Conservation (phyloP, 2,329 filamentous ascomycete species). For the Lecanicillium sp. region DNA sequence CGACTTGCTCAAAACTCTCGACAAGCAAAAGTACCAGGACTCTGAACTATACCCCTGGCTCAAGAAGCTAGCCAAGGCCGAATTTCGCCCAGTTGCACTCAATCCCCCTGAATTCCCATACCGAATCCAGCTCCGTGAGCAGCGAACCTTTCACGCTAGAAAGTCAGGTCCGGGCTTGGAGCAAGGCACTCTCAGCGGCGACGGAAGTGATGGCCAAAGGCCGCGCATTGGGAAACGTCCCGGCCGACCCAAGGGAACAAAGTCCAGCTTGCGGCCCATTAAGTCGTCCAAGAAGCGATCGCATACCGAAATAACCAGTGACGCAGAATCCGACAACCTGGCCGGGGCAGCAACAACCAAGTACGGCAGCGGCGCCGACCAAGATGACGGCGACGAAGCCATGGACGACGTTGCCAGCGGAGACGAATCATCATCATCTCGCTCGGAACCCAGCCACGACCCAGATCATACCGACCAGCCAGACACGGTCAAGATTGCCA, state of each 20-base stretch:
- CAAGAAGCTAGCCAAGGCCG: conserved; percentile 15
- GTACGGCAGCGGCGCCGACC: conserved; percentile 10
- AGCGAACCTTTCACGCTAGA: conserved; percentile 4
- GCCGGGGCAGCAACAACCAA: conserved; percentile 20
- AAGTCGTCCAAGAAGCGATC: conserved; percentile 35
- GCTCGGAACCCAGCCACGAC: conserved; percentile 13
- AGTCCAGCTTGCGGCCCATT: conserved; percentile 34
- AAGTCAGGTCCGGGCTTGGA: conserved; percentile 5
- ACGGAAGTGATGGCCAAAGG: neutral
- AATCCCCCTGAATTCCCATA: conserved; percentile 21
- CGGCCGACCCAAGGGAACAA: conserved; percentile 33
- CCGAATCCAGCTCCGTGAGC: conserved; percentile 15
- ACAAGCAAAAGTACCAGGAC: conserved; percentile 22
- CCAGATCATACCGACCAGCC: conserved; percentile 13
- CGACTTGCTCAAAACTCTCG: conserved; percentile 28
- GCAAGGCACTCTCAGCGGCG: neutral
- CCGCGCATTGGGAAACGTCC: conserved; percentile 22
- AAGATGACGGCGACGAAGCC: conserved; percentile 19
- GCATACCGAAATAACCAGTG: conserved; percentile 28
- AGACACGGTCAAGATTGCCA: conserved; percentile 30
- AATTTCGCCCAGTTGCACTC: conserved; percentile 20
- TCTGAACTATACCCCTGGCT: conserved; percentile 27
- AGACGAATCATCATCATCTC: conserved; percentile 2
- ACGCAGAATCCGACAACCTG: conserved; percentile 25
- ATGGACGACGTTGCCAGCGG: conserved; percentile 20